Base-by-base conservation (phyloP, 345 rosid genomes). In the Schrenkiella parvula region DNA sequence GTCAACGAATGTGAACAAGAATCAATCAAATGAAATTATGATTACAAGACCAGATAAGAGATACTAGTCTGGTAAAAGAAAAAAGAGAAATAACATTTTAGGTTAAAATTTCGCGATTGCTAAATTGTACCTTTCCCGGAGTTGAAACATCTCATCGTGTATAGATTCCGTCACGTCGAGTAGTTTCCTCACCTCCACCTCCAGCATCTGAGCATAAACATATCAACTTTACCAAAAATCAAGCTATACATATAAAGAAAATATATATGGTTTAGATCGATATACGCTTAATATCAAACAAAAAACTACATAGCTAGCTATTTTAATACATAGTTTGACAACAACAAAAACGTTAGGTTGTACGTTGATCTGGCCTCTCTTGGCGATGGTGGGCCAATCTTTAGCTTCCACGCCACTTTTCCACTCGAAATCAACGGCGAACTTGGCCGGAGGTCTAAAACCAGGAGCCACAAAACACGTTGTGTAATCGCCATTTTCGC, bases 131-230 rank as follows among this genome's bases (percentile, higher is more conserved):
- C 98, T 90, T 50, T 82, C 91, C 28, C 93, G 90, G 62, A 90
- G 95, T 77, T 79, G 78, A 53, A 87, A 86, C 84, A 92, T 92
- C 83, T 90, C 98, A 0, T 90, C 93, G 11, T 86, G 93, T 77
- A 92, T 85, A 75, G 87, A 70, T n/a, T 59, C 56, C 17, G 87
- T 77, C 0, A 78, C 79, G 74, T 90, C 90, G 0, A 73, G 75
- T 75, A 92, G 53, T 72, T 88, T 90, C 78, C 80, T 86, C 78
- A 92, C 77, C 84, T 90, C 97, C 12, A 88, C 71, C 71, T 84
- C 86, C 85, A 87, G 77, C 50, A 64, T 74, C 98, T 92, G 58
- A 43, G 38, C 54, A 55, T 54, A 25, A 50, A 35, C 29, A 46
- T n/a, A 57, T 28, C 1, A 35, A 35, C 2, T 12, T 44, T 4